phyloP scores from a whole-genome alignment of 441 rosid genomes.

The California macrophylla region DNA sequence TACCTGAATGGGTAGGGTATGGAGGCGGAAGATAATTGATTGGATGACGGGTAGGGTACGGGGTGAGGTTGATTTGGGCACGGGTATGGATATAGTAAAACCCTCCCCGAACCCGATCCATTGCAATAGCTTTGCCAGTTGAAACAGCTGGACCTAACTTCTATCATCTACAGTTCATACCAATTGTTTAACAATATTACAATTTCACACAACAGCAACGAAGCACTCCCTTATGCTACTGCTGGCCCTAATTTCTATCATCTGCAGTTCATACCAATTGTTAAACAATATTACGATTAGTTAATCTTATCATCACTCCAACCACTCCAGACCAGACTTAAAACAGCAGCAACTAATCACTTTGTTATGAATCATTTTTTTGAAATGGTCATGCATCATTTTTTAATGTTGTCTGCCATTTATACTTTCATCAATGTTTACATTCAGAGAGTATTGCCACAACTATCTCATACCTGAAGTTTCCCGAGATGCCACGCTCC shows the following conservation, averaged over 20 bases:
- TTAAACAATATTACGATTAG: neutral
- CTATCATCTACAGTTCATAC: neutral
- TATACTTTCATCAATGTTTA: too few relatives aligned
- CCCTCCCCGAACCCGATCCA: neutral
- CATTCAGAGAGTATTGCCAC: neutral
- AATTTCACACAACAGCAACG: too few relatives aligned
- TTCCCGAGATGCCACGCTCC: conserved; percentile 80
- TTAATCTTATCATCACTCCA: neutral
- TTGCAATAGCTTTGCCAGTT: neutral
- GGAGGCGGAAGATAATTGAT: neutral
- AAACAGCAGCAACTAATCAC: neutral
- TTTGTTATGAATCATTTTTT: neutral
- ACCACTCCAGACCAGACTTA: neutral
- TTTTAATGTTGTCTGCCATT: too few relatives aligned
- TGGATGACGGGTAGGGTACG: neutral
- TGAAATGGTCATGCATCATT: too few relatives aligned
- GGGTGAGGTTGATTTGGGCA: neutral
- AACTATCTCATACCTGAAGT: conserved; percentile 40
- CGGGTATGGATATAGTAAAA: neutral
- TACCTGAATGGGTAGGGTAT: neutral
- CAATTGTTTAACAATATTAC: neutral
- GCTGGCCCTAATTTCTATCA: neutral
- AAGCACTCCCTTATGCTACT: too few relatives aligned
- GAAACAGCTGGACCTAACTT: neutral
- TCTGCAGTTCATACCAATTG: neutral